Conservation (phyloP, 1,139 yeast species). For the Diutina mesorugosa region DNA sequence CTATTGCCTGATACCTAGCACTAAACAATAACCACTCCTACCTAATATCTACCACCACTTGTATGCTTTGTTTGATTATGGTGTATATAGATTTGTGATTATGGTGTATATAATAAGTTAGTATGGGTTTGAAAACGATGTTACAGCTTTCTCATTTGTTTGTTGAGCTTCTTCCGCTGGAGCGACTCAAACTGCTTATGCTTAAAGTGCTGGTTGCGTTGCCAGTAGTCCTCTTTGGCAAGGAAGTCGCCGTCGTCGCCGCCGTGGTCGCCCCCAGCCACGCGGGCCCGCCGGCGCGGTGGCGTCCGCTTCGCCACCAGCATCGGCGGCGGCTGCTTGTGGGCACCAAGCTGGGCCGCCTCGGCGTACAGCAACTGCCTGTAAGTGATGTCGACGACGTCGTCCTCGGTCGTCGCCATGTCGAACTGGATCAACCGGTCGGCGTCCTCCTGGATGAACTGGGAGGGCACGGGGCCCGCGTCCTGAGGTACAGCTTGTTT, state of each 20-base stretch:
- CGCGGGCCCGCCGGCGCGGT: neutral
- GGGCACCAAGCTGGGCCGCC: neutral
- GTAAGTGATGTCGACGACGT: neutral
- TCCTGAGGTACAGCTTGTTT: neutral
- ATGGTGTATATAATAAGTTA: neutral
- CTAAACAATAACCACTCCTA: too few relatives aligned
- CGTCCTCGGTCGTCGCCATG: neutral
- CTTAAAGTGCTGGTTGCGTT: neutral
- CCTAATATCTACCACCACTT: too few relatives aligned
- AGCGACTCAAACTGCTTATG: neutral
- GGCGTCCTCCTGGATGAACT: constrained; percentile 1
- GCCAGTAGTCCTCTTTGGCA: neutral
- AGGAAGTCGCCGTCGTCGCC: neutral
- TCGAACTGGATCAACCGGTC: neutral
- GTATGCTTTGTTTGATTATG: neutral
- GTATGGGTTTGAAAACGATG: neutral
- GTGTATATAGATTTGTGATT: neutral
- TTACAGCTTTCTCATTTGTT: neutral
- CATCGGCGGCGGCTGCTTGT: neutral
- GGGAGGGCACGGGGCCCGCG: neutral
- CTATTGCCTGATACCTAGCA: too few relatives aligned
- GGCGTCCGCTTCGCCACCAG: neutral
- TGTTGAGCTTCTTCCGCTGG: neutral
- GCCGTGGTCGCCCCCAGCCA: neutral
- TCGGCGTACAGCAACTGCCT: neutral